Evolutionary conservation across 2,329 filamentous ascomycete species (phyloP).

Genomic region (Pseudogymnoascus destructans): DNA sequence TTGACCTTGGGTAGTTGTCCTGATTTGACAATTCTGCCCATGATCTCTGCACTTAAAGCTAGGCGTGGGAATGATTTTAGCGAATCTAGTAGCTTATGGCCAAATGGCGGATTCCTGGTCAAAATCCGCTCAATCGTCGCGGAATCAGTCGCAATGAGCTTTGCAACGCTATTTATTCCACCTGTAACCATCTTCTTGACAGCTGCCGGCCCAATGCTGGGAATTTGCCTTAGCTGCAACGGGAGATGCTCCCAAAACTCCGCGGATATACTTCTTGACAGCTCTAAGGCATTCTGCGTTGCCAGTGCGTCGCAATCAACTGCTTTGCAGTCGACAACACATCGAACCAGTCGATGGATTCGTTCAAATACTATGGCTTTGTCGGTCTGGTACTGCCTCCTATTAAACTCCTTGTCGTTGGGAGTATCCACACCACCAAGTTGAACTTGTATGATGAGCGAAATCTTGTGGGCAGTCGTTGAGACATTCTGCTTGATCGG

Average conservation of each 20-base stretch:
- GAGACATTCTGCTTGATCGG: constrained; percentile 56
- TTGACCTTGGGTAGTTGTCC: constrained; percentile 40
- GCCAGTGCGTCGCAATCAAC: constrained; percentile 49
- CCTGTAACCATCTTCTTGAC: constrained; percentile 59
- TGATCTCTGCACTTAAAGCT: constrained; percentile 29
- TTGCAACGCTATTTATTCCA: constrained; percentile 58
- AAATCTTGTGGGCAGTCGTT: constrained; percentile 59
- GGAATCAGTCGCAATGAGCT: constrained; percentile 53
- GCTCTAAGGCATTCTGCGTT: constrained; percentile 56
- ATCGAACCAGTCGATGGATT: constrained; percentile 56
- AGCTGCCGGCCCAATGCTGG: constrained; percentile 61
- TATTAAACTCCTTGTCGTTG: constrained; percentile 39
- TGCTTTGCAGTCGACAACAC: constrained; percentile 60
- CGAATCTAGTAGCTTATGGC: constrained; percentile 51
- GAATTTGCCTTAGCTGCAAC: constrained; percentile 70
- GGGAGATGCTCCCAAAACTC: constrained; percentile 65
- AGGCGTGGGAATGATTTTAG: constrained; percentile 57
- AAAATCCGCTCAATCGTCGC: constrained; percentile 64
- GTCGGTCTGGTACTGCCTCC: constrained; percentile 46
- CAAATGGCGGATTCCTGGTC: constrained; percentile 72
- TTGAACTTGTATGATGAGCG: constrained; percentile 62
- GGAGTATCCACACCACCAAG: constrained; percentile 54
- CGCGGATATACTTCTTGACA: constrained; percentile 64
- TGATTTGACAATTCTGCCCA: constrained; percentile 22
- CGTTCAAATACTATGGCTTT: constrained; percentile 53